phyloP scores from a whole-genome alignment of 192 early-diverging fungal species.

The Phycomyces blakesleeanus region DNA sequence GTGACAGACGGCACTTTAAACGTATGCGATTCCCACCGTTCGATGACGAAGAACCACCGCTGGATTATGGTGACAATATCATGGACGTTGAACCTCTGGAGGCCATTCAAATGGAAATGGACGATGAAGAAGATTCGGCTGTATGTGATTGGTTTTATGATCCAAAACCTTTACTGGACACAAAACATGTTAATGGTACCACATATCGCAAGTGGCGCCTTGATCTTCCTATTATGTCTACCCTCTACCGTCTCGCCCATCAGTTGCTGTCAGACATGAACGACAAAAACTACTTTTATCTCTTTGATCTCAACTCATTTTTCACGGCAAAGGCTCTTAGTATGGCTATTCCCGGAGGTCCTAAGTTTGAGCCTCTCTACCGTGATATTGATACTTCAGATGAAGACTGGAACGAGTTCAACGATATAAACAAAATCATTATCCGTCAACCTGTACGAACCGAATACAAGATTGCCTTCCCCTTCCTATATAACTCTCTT shows the following conservation, averaged over 20 bases:
- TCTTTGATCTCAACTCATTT: slow-evolving; percentile 93
- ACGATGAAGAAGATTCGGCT: slow-evolving; percentile 88
- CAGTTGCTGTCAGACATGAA: slow-evolving; percentile 92
- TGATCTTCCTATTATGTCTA: slow-evolving; percentile 92
- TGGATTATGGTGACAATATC: slow-evolving; percentile 99
- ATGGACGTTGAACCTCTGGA: slow-evolving; percentile 97
- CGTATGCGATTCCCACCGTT: slow-evolving; percentile 98
- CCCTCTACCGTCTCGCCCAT: slow-evolving; percentile 84
- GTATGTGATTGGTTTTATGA: slow-evolving; percentile 98
- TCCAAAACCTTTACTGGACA: slow-evolving; percentile 79
- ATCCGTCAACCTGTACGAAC: slow-evolving; percentile 97
- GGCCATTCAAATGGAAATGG: slow-evolving; percentile 98
- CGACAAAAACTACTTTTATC: slow-evolving; percentile 97
- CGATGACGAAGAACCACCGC: slow-evolving; percentile 98
- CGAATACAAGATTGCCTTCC: slow-evolving; percentile 99
- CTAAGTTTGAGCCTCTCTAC: slow-evolving; percentile 96
- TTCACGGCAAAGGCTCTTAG: slow-evolving; percentile 97
- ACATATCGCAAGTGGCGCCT: slow-evolving; percentile 89
- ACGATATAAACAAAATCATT: slow-evolving; percentile 99
- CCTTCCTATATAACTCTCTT: slow-evolving; percentile 95
- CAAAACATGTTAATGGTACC: slow-evolving; percentile 81
- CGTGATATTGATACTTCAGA: slow-evolving; percentile 95
- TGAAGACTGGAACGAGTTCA: slow-evolving; percentile 99
- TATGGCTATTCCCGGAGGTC: slow-evolving; percentile 97
- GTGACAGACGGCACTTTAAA: slow-evolving; percentile 96